Conservation (phyloP, 768 basidiomycete species). For the Kondoa malvinella region DNA sequence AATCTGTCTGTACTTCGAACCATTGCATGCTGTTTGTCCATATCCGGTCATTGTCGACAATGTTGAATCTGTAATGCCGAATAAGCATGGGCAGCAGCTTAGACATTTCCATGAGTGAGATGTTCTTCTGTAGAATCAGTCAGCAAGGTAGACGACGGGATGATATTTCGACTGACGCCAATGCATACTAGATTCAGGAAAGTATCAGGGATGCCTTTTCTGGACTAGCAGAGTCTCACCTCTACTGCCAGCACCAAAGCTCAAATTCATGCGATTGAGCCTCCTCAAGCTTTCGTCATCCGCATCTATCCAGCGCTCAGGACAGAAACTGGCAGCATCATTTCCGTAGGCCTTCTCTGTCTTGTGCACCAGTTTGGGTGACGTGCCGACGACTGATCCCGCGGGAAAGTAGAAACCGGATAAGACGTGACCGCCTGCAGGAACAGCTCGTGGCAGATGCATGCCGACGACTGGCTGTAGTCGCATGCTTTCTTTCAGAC, state of each 20-base stretch:
- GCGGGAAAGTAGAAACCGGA: not conserved
- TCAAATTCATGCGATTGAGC: not conserved
- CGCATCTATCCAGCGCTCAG: not conserved
- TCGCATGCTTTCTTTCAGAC: not conserved
- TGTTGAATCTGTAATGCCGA: not conserved
- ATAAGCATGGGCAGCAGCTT: not conserved
- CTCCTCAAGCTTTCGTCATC: not conserved
- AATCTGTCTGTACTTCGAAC: not conserved
- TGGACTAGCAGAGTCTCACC: too few species aligned
- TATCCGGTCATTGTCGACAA: not conserved
- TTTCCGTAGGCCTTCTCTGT: not conserved
- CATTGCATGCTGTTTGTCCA: not conserved
- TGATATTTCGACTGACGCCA: too few species aligned
- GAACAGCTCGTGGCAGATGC: not conserved
- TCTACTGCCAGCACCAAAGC: not conserved
- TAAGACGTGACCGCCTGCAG: not conserved
- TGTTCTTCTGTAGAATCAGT: too few species aligned
- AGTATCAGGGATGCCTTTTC: too few species aligned
- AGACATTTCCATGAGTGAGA: not conserved
- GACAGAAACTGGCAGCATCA: not conserved
- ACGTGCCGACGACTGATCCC: not conserved
- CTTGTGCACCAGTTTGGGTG: not conserved
- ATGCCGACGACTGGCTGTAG: not conserved
- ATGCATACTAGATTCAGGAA: not conserved
- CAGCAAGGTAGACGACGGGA: too few species aligned